Base-by-base conservation (phyloP, 139 green algal species). In the Eudorina sp. region DNA sequence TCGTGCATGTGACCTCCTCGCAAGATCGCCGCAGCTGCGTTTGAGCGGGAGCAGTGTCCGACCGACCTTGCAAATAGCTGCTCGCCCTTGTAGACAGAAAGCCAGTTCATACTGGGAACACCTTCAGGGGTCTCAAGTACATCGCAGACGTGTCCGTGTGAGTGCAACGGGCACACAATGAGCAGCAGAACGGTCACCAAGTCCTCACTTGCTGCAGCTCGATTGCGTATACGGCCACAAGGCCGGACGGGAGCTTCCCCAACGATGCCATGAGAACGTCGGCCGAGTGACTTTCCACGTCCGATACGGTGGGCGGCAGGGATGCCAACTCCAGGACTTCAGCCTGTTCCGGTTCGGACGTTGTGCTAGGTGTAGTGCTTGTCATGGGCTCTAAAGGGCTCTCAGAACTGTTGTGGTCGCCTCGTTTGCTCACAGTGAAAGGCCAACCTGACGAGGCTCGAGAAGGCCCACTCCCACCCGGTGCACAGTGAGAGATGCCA, bases 171-270 rank as follows among this genome's bases (percentile, higher is more conserved):
- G 74, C 74, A 41, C n/a, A n/a, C n/a, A n/a, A n/a, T n/a, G n/a
- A n/a, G n/a, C n/a, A n/a, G n/a, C n/a, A n/a, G n/a, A n/a, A n/a
- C 36, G 3, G 25, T 60, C 72, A 29, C 41, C 43, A n/a, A 14
- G 13, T 40, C 21, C 80, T 23, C 43, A 76, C 80, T 70, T 86
- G 80, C 7, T 86, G 80, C 27, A 86, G 58, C 43, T 86, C 80
- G 9, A 86, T 34, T 46, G 60, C 29, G n/a, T 86, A 86, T 8
- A 16, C 5, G 0, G 79, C 27, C 27, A 21, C 18, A 16, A 62
- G 40, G 0, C 79, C 79, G 0, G 40, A 27, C 8, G 79, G 79
- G 7, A 85, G 27, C 55, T 75, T 74, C 3, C 40, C 27, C 4
- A 85, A 25, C 14, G 79, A 27, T 18, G 27, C 79, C 79, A 85